phyloP scores from a whole-genome alignment of 176 grass and related monocot species.

The Typha latifolia region DNA sequence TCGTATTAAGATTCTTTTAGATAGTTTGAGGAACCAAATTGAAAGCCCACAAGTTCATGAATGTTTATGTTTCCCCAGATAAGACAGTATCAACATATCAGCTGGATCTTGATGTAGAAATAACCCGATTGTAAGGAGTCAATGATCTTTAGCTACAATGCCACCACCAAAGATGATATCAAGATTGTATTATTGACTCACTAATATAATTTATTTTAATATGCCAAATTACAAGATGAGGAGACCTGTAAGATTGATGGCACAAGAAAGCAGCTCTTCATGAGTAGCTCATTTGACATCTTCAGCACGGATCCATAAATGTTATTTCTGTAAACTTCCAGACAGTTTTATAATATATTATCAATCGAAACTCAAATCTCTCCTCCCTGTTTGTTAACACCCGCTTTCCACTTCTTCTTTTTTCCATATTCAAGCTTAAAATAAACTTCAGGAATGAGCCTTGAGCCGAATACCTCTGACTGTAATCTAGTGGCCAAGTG shows the following conservation, averaged over 20 bases:
- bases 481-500: constrained; percentile 40
- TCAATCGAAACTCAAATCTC: background rate
- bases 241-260: background rate
- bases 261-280: too few species aligned
- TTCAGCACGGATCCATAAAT: background rate
- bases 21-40: too few species aligned
- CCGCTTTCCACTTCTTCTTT: constrained; percentile 1
- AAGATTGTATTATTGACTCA: too few species aligned
- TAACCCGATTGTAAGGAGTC: too few species aligned
- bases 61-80: too few species aligned
- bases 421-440: constrained; percentile 29
- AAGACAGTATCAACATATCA: too few species aligned
- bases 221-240: background rate
- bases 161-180: too few species aligned
- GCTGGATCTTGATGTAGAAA: too few species aligned
- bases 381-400: constrained; percentile 14
- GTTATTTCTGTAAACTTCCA: background rate
- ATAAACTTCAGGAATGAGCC: constrained; percentile 49
- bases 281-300: background rate
- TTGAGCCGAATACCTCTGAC: constrained; percentile 21
- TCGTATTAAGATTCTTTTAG: too few species aligned
- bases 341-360: background rate
- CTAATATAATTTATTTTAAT: background rate
- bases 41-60: too few species aligned
- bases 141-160: too few species aligned